Conservation (phyloP, 2,329 filamentous ascomycete species). For the Zasmidium angulare region DNA sequence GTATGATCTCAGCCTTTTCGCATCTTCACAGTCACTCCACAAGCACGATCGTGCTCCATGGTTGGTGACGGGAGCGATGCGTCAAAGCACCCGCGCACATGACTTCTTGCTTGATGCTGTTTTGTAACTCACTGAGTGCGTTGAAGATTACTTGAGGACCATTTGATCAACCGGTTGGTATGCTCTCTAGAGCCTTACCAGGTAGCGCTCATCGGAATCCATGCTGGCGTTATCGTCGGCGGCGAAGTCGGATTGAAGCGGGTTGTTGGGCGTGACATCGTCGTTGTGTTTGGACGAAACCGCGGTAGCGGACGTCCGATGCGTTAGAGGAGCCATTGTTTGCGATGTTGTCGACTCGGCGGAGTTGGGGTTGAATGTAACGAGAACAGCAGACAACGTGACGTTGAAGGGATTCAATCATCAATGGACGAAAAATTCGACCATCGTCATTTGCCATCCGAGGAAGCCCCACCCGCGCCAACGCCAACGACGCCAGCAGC, state of each 20-base stretch:
- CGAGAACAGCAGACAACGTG: neutral
- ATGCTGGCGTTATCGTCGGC: conserved; percentile 31
- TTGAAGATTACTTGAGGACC: conserved; percentile 16
- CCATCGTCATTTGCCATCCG: neutral
- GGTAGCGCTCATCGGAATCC: conserved; percentile 37
- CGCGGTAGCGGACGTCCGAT: conserved; percentile 11
- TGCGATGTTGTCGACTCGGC: neutral
- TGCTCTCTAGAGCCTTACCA: conserved; percentile 34
- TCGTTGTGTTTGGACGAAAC: conserved; percentile 13
- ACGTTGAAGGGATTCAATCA: neutral
- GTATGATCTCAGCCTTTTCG: conserved; percentile 38
- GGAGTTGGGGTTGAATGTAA: neutral
- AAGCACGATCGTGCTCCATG: conserved; percentile 7
- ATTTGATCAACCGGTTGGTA: conserved; percentile 6
- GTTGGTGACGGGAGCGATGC: conserved; percentile 20
- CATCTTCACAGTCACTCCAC: conserved; percentile 22
- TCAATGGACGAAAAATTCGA: neutral
- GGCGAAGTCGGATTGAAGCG: conserved; percentile 35
- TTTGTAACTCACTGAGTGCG: conserved; percentile 33
- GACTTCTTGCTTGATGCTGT: conserved; percentile 33
- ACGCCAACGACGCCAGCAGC: too few species aligned
- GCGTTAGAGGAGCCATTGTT: conserved; percentile 13
- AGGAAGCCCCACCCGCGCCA: neutral
- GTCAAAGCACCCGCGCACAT: conserved; percentile 39
- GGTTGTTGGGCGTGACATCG: conserved; percentile 30